Base-by-base conservation (phyloP, 2,329 filamentous ascomycete genomes). In the Hirsutella minnesotensis region DNA sequence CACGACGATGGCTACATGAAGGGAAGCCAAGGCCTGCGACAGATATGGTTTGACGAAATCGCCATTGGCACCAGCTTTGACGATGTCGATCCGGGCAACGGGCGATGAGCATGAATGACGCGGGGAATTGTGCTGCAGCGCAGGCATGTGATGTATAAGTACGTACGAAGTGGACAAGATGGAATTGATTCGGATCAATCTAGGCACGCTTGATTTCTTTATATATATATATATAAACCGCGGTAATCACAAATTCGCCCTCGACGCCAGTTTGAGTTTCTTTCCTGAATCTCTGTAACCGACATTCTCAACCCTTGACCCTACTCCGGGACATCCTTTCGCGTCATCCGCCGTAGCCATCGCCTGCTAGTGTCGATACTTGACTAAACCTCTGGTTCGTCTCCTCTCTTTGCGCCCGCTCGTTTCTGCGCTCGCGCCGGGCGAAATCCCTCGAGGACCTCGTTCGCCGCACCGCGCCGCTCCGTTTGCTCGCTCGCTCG, bases 11-110 rank as follows among this genome's bases (percentile, higher is more conserved):
- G 54, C 1, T 51, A 56, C 13, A 59, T 65, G 53, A 55, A 57
- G 38, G 67, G 66, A 1, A 60, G 46, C 15, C 68, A 72, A 56
- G 49, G 52, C 0, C 65, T 63, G 19, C 57, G 69, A 9, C 60
- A 69, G 55, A 51, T 72, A n/a, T 74, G 68, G 66, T 70, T 64
- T 48, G 70, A 73, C 47, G 63, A 71, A 57, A 62, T 73, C 45
- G 61, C 64, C 5, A 56, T 65, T 8, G 69, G 67, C 1, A 64
- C 62, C 3, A 57, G 52, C 2, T 65, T 51, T 34, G 47, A 42
- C 29, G 55, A 57, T 40, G 53, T 55, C 38, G 46, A 53, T 38
- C 52, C 51, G 8, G 43, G 47, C 39, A 27, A 40, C 34, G 19
- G 41, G 39, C 46, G 42, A 41, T 16, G 16, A 16, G 5, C 3